phyloP scores from a whole-genome alignment of 225 moss, liverwort and hornwort species.

The Pseudisothecium myosuroides region DNA sequence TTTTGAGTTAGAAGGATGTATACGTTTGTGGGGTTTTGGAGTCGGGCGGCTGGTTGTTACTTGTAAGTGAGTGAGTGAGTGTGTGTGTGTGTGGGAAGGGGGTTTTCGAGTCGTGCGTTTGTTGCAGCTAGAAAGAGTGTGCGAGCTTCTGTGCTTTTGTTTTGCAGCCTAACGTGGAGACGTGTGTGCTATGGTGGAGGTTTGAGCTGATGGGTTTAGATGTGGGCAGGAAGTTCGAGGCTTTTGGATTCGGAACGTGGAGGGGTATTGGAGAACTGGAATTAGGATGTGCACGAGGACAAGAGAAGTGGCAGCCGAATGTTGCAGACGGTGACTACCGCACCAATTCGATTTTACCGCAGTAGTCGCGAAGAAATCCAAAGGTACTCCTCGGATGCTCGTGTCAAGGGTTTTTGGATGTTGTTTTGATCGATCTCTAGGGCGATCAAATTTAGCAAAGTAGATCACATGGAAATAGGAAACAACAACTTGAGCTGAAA shows the following conservation, averaged over 20 bases:
- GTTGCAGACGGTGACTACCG: slow-evolving; percentile 65
- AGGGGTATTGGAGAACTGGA: background rate
- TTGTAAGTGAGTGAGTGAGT: background rate
- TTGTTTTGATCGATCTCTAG: background rate
- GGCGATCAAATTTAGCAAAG: background rate
- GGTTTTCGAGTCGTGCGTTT: background rate
- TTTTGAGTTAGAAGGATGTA: background rate
- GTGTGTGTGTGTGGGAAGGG: background rate
- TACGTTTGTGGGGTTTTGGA: background rate
- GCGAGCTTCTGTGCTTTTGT: background rate
- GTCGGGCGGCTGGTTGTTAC: background rate
- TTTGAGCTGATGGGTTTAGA: background rate
- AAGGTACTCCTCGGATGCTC: slow-evolving; percentile 25
- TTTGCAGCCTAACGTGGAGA: background rate
- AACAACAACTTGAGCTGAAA: background rate
- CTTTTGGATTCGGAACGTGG: slow-evolving; percentile 4
- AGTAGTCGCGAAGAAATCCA: slow-evolving; percentile 52
- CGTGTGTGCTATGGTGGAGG: background rate
- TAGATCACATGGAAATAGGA: background rate
- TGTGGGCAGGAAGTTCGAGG: background rate
- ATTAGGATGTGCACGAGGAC: background rate
- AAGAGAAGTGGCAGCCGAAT: slow-evolving; percentile 7
- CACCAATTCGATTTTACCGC: slow-evolving; percentile 63
- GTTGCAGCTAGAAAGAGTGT: background rate
- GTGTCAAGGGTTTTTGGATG: background rate